Conservation (phyloP, 768 basidiomycete genomes). For the Leccinum uliginosum region DNA sequence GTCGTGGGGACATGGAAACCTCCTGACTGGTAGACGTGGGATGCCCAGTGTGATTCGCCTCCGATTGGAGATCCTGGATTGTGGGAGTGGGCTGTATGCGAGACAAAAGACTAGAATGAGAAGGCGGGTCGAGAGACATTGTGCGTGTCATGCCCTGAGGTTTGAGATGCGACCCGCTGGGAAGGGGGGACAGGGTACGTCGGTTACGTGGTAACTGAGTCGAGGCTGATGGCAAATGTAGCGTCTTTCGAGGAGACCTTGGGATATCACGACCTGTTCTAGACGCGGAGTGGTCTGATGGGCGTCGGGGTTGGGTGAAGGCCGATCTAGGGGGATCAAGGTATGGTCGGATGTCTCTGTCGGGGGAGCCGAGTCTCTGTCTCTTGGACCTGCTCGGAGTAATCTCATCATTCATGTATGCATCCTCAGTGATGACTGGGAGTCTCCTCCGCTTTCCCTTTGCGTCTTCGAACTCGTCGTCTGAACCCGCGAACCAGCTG, state of each 20-base stretch:
- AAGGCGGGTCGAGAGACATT: constrained; percentile 70
- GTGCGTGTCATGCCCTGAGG: constrained; percentile 45
- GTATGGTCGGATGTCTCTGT: constrained; percentile 38
- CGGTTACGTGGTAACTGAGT: constrained; percentile 33
- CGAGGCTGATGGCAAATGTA: constrained; percentile 29
- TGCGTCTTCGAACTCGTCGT: constrained; percentile 46
- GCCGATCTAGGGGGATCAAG: constrained; percentile 52
- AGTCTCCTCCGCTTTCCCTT: constrained; percentile 55
- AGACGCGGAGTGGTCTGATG: constrained; percentile 15
- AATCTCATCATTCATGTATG: constrained; percentile 30
- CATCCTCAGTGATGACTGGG: constrained; percentile 23
- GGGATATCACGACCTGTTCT: constrained; percentile 20
- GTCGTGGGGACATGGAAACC: constrained; percentile 45
- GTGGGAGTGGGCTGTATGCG: constrained; percentile 28
- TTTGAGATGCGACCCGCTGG: constrained; percentile 31
- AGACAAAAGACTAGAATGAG: constrained; percentile 20
- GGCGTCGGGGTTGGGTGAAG: constrained; percentile 31
- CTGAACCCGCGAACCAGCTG: constrained; percentile 46
- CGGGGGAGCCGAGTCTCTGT: constrained; percentile 50
- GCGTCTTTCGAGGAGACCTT: constrained; percentile 28
- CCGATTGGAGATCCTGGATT: constrained; percentile 31
- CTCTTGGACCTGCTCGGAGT: constrained; percentile 42
- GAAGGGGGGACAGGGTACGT: constrained; percentile 41
- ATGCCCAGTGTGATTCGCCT: constrained; percentile 16
- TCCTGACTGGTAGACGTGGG: constrained; percentile 30